These are phyloP conservation scores for Ceratocystis eucalypticola DNA, from an alignment of 2,329 filamentous ascomycete genomes.

Conservation along the genomic window DNA sequence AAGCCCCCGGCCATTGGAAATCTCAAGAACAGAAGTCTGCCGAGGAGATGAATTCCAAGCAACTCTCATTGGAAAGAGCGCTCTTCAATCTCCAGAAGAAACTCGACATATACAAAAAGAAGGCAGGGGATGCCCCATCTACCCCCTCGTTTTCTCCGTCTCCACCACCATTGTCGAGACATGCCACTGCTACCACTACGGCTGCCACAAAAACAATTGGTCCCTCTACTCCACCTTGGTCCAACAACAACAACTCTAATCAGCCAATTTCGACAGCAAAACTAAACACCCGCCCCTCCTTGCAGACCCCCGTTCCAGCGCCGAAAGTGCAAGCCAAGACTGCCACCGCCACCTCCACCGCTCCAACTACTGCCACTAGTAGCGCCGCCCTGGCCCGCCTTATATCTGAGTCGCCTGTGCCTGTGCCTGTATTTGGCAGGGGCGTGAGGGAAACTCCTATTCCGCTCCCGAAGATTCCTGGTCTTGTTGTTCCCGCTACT, in stretches of 20 bases:
- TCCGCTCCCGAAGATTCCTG: constrained; percentile 3
- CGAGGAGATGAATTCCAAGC: neutral
- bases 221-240: neutral
- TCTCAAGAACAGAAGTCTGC: constrained; percentile 3
- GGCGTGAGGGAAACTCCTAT: neutral
- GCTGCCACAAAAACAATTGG: neutral
- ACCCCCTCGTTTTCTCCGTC: neutral
- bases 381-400: neutral
- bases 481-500: neutral
- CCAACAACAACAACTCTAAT: constrained; percentile 7
- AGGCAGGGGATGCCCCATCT: neutral
- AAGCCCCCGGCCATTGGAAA: neutral
- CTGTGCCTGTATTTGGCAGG: neutral
- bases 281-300: constrained; percentile 2
- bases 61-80: neutral
- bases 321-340: neutral
- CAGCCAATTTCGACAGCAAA: constrained; percentile 3
- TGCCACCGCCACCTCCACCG: neutral
- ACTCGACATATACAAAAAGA: neutral
- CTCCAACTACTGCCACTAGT: neutral
- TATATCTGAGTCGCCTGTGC: neutral
- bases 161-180: neutral
- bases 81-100: neutral
- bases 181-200: neutral
- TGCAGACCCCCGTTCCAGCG: constrained; percentile 3